Evolutionary conservation across 176 grass and related monocot genomes (phyloP).

Genomic region (Oryza australiensis): DNA sequence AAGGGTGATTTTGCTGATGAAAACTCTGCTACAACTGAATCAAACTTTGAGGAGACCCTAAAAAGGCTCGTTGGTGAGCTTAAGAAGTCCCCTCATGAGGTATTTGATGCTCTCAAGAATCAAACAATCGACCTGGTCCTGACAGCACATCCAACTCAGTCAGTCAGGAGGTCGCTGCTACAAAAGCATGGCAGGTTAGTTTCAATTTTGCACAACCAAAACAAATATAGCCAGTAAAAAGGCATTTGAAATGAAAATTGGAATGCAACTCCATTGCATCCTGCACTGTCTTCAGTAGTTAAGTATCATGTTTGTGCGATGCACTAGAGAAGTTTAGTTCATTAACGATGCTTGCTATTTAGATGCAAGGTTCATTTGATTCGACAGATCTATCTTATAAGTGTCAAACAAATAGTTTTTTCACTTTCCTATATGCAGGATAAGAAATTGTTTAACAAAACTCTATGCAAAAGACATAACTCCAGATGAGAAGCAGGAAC

Average conservation of each 20-base stretch:
- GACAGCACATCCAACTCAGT: conserved; percentile 94
- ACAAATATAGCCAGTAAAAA: conserved; percentile 14
- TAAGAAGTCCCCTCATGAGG: conserved; percentile 71
- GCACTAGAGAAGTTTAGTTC: not conserved
- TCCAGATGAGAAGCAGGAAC: conserved; percentile 95
- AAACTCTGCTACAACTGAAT: conserved; percentile 86
- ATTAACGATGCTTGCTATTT: conserved; percentile 5
- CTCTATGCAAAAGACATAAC: conserved; percentile 87
- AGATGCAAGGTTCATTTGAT: not conserved
- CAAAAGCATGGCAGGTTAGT: conserved; percentile 95
- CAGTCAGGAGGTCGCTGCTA: conserved; percentile 84
- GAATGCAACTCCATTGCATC: not conserved
- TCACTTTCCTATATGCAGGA: conserved; percentile 51
- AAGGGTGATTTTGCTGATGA: conserved; percentile 93
- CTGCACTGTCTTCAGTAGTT: not conserved
- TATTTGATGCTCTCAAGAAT: conserved; percentile 86
- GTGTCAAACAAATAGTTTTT: not conserved
- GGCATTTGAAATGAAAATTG: not conserved
- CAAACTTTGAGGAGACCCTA: conserved; percentile 85
- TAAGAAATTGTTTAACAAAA: conserved; percentile 71
- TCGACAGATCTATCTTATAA: not conserved
- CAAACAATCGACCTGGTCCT: conserved; percentile 89
- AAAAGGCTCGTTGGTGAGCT: conserved; percentile 74
- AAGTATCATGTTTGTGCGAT: not conserved
- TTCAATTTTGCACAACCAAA: conserved; percentile 16